These are phyloP conservation scores for Heliocybe sulcata DNA, from an alignment of 1,284 basidiomycete species.

Conservation along the genomic window DNA sequence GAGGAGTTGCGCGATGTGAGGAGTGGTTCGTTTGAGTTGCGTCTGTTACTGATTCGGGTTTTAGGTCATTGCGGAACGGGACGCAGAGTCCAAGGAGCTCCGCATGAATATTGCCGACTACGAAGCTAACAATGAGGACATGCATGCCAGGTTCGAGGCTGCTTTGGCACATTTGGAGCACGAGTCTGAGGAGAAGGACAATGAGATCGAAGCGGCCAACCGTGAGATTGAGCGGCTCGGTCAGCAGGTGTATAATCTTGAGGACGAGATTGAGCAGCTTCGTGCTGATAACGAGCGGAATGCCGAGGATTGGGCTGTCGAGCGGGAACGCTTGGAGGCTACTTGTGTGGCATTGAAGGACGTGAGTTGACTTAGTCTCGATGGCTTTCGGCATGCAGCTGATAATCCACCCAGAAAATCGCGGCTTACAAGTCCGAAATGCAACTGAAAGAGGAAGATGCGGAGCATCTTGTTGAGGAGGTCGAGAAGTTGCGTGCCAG, in stretches of 20 bases:
- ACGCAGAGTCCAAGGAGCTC: constrained; percentile 66
- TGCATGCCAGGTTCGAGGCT: constrained; percentile 68
- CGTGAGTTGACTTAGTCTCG: constrained; percentile 29
- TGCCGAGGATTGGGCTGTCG: constrained; percentile 61
- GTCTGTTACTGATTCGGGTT: neutral
- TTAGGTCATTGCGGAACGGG: constrained; percentile 70
- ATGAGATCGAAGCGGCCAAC: constrained; percentile 60
- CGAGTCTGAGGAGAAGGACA: constrained; percentile 65
- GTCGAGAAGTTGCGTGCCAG: constrained; percentile 53
- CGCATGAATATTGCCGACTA: constrained; percentile 67
- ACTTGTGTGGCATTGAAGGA: constrained; percentile 74
- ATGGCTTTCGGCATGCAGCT: neutral
- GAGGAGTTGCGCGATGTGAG: constrained; percentile 73
- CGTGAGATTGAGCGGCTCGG: constrained; percentile 70
- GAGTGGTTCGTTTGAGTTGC: too few species aligned
- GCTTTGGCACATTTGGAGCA: constrained; percentile 66
- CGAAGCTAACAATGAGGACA: constrained; percentile 60
- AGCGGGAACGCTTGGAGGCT: constrained; percentile 67
- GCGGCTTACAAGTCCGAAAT: constrained; percentile 51
- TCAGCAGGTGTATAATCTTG: constrained; percentile 52
- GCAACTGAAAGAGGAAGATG: constrained; percentile 51
- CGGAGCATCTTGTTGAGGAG: constrained; percentile 53
- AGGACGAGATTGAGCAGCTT: constrained; percentile 47
- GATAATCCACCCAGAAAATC: constrained; percentile 48
- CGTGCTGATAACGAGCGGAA: constrained; percentile 42